Conservation (phyloP, 768 basidiomycete species). For the Neoboletus brunneissimus region DNA sequence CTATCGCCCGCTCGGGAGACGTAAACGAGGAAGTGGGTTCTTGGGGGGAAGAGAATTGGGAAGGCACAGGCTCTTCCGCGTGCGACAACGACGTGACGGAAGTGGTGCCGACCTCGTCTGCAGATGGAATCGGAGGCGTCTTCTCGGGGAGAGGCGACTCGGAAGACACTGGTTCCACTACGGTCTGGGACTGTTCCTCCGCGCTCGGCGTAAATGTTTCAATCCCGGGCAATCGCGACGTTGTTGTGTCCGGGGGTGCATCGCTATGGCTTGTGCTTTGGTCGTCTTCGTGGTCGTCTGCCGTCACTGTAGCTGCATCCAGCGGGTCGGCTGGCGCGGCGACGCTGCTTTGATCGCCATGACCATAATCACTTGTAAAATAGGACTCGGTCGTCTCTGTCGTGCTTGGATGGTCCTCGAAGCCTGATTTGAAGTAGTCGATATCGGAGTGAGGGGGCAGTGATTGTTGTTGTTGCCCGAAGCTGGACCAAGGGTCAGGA, state of each 20-base stretch:
- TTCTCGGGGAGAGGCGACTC: slow-evolving; percentile 13
- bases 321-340: slow-evolving; percentile 37
- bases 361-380: slow-evolving; percentile 34
- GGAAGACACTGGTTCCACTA: slow-evolving; percentile 8
- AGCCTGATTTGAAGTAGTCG: slow-evolving; percentile 30
- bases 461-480: slow-evolving; percentile 38
- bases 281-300: slow-evolving; percentile 34
- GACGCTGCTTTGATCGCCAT: slow-evolving; percentile 25
- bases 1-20: slow-evolving; percentile 27
- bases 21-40: slow-evolving; percentile 13
- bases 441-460: slow-evolving; percentile 19
- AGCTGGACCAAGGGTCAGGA: slow-evolving; percentile 75
- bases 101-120: slow-evolving; percentile 24
- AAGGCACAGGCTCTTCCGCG: slow-evolving; percentile 10
- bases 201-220: slow-evolving; percentile 34
- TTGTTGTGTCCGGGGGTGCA: slow-evolving; percentile 8
- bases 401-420: slow-evolving; percentile 25
- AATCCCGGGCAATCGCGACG: slow-evolving; percentile 46
- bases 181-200: slow-evolving; percentile 25
- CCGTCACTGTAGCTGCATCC: slow-evolving; percentile 36
- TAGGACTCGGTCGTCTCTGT: slow-evolving; percentile 35
- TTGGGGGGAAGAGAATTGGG: slow-evolving; percentile 9
- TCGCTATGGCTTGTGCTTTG: slow-evolving; percentile 12
- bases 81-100: slow-evolving; percentile 15
- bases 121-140: slow-evolving; percentile 37